Percentiles rank a stretch among this genome's conserved stretches.
Evolutionary conservation across 352 stramenopile species (phyloP).

Genomic region (Hyaloperonospora arabidopsidis): DNA sequence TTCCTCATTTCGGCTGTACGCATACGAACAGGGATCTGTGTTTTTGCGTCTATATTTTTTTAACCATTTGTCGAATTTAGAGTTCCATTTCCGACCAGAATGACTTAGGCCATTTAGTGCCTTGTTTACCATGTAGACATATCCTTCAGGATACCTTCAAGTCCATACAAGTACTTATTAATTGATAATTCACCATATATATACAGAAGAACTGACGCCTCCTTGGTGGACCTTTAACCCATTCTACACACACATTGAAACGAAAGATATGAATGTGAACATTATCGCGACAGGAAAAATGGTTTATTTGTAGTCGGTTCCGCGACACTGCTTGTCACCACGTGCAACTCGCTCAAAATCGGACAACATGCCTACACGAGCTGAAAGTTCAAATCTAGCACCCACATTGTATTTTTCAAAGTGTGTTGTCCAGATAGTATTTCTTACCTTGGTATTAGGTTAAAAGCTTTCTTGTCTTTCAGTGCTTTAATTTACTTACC

Average conservation of each 20-base stretch:
- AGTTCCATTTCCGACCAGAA: not conserved
- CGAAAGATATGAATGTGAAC: not conserved
- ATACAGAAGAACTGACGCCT: not conserved
- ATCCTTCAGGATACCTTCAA: not conserved
- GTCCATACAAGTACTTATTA: not conserved
- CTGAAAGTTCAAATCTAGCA: slow-evolving; percentile 7
- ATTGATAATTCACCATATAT: not conserved
- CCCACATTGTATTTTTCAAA: slow-evolving; percentile 11
- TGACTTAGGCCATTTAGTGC: not conserved
- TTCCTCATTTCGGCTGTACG: not conserved
- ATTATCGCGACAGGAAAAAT: slow-evolving; percentile 1
- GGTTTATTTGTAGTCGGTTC: slow-evolving; percentile 4
- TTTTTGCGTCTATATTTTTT: too few species aligned
- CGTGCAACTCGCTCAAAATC: slow-evolving; percentile 7
- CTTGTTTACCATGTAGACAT: not conserved
- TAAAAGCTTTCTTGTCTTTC: not conserved
- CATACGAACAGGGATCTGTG: not conserved
- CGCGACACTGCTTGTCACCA: slow-evolving; percentile 6
- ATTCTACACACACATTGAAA: not conserved
- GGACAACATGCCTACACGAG: slow-evolving; percentile 2
- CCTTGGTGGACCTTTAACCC: not conserved
- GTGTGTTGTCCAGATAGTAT: not conserved
- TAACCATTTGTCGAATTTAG: too few species aligned
- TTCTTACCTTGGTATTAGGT: not conserved
- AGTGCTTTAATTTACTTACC: not conserved